Evolutionary conservation across 148 eudicot genomes (phyloP), one percentile per base, ranked within the genome.

Genomic region (Fagopyrum tataricum): DNA sequence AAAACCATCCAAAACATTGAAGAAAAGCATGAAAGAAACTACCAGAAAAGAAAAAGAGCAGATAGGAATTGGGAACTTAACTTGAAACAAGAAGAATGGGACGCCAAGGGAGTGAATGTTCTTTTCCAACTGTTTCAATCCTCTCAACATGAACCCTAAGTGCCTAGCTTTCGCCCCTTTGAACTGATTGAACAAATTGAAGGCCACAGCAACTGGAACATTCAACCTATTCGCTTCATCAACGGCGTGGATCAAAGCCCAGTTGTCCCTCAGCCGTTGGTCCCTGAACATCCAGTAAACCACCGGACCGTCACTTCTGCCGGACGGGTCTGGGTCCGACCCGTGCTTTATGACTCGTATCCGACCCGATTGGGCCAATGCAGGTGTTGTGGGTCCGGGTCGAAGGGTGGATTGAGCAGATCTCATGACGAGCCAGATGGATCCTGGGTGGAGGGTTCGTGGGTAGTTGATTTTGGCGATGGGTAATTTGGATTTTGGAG

Each of bases 251-350:
- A 96, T 87, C 74, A 96, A 74, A 18, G 99, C 99, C 99, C 99
- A 96, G 24, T 96, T 96, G 69, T 96, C 99, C 52, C 74, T 87
- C 78, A 90, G 67, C 84, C 97, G 77, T 83, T 96, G 99, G 81
- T 96, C 99, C 75, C 97, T 86, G 75, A 96, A 92, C 99, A 92
- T 96, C 99, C 99, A 96, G 81, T 96, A 96, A 55, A 96, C 96
- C 39, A 96, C 97, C 1, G 96, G 91, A 0, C 91, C 96, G 91
- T 0, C 88, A 89, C 40, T 20, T 53, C 2, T 56, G 76, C 5
- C 77, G 76, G 69, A 43, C 74, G 67, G 77, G 59, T 15, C 68
- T 55, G 82, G 83, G 47, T 56, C 69, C 4, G 76, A 44, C 15
- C 84, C 85, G 42, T 84, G 66, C 76, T 88, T 91, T 15, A 95